Base-by-base conservation (phyloP, 768 basidiomycete species). In the Ephemerocybe angulata region DNA sequence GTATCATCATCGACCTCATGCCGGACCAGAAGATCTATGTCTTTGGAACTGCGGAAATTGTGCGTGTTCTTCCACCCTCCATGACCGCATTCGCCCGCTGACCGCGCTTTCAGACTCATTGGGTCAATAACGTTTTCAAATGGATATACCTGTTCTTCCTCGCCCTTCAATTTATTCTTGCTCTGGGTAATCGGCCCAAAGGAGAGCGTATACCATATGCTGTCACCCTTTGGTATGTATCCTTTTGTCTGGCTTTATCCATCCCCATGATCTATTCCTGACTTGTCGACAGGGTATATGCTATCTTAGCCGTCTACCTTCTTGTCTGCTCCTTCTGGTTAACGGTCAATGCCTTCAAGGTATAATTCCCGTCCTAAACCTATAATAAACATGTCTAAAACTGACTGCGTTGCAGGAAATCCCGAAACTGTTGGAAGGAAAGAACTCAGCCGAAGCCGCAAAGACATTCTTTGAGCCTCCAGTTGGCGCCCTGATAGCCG, bases 1-100 rank as follows among this genome's bases (percentile, higher is more conserved):
- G 86, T 59, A 96, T 97, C 72, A 92, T 97, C 69, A 91, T 96
- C 77, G 85, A 93, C 64, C 79, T 97, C 41, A 76, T 94, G 12
- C 88, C 89, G 41, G 48, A 48, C 50, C 60, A 22, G 71, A 79
- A 66, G 52, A 56, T 84, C 55, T 57, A 74, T 43, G 72, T 94
- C 50, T 97, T 97, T 59, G 92, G 90, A 40, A 93, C 84, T 28
- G 72, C 64, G 0, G 73, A 65, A 4, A 68, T 92, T 19, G 93
- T 95, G 64, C 55, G 90, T 74, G 49, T 24, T 33, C 31, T 53
- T 41, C 6, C 7, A 8, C 25, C 13, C 37, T 19, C n/a, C 22
- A 12, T n/a, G 33, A 6, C 40, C 13, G 42, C 6, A 25, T 19
- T 41, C 21, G 47, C 38, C 21, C 28, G 42, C 5, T 28, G 42